Evolutionary conservation across 2,329 filamentous ascomycete genomes (phyloP).

Genomic region (Monilinia aucupariae): DNA sequence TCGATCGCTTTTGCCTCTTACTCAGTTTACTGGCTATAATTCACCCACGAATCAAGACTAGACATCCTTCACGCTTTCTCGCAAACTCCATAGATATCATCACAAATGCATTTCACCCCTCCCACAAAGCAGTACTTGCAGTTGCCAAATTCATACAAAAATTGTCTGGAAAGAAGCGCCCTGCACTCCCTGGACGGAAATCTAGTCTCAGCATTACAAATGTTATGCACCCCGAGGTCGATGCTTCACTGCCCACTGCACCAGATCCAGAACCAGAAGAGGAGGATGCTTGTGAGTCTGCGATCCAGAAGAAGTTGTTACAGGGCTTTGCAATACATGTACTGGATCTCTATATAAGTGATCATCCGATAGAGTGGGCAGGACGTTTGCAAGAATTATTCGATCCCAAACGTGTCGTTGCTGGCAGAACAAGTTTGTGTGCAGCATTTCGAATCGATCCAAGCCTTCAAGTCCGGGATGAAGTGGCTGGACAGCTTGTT

Average conservation of each 20-base stretch:
- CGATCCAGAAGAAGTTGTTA: conserved; percentile 58
- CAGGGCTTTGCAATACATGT: conserved; percentile 75
- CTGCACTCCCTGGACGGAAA: conserved; percentile 53
- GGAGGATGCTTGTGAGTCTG: conserved; percentile 53
- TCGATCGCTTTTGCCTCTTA: conserved; percentile 59
- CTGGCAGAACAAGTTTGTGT: conserved; percentile 54
- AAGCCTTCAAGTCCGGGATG: conserved; percentile 55
- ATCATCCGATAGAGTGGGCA: conserved; percentile 55
- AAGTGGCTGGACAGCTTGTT: conserved; percentile 66
- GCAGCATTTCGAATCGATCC: conserved; percentile 61
- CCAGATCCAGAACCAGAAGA: conserved; percentile 55
- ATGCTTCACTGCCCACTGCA: conserved; percentile 39
- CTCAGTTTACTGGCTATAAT: conserved; percentile 67
- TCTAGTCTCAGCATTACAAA: conserved; percentile 51
- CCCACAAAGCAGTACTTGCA: conserved; percentile 61
- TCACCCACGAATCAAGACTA: conserved; percentile 69
- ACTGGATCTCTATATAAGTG: conserved; percentile 66
- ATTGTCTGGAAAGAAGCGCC: conserved; percentile 61
- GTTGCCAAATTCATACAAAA: conserved; percentile 67
- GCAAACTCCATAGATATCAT: conserved; percentile 71
- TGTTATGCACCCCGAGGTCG: conserved; percentile 49
- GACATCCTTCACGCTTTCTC: conserved; percentile 71
- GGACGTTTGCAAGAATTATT: conserved; percentile 63
- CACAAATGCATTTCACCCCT: conserved; percentile 58
- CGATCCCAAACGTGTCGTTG: conserved; percentile 58